Conservation (phyloP, 768 basidiomycete species). For the Pholiota molesta region DNA sequence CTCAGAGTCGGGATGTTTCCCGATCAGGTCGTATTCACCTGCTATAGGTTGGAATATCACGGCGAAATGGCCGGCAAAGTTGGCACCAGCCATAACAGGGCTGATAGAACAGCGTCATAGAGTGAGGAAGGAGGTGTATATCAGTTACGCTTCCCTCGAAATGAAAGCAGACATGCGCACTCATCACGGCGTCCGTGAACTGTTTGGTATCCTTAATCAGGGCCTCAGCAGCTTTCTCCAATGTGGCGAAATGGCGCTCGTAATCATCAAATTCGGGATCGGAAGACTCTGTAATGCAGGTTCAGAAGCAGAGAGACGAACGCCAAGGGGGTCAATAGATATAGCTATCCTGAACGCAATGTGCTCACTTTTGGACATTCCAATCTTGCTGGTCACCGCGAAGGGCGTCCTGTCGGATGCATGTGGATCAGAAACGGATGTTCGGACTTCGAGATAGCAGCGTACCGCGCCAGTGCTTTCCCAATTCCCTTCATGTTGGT, state of each 20-base stretch:
- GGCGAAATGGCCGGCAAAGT: conserved; percentile 66
- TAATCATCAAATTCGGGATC: conserved; percentile 94
- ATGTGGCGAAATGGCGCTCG: conserved; percentile 69
- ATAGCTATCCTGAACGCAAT: neutral
- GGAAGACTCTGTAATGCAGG: conserved; percentile 55
- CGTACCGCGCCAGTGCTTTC: conserved; percentile 77
- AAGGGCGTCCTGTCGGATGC: conserved; percentile 78
- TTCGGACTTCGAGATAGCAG: conserved; percentile 9
- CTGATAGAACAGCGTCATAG: conserved; percentile 34
- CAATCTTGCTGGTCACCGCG: conserved; percentile 83
- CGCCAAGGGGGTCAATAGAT: neutral
- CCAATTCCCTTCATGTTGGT: conserved; percentile 79
- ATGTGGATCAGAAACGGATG: neutral
- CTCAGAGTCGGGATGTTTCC: conserved; percentile 76
- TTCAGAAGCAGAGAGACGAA: neutral
- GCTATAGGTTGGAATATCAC: conserved; percentile 65
- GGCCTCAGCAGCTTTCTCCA: conserved; percentile 87
- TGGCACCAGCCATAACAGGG: conserved; percentile 62
- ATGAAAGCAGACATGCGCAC: conserved; percentile 42
- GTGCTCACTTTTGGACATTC: conserved; percentile 89
- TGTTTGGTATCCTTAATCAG: conserved; percentile 89
- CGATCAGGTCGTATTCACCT: conserved; percentile 78
- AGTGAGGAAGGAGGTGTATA: neutral
- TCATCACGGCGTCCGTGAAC: conserved; percentile 81
- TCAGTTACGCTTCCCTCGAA: conserved; percentile 6